phyloP scores from a whole-genome alignment of 176 grass and related monocot genomes.

The Saccharum spontaneum region DNA sequence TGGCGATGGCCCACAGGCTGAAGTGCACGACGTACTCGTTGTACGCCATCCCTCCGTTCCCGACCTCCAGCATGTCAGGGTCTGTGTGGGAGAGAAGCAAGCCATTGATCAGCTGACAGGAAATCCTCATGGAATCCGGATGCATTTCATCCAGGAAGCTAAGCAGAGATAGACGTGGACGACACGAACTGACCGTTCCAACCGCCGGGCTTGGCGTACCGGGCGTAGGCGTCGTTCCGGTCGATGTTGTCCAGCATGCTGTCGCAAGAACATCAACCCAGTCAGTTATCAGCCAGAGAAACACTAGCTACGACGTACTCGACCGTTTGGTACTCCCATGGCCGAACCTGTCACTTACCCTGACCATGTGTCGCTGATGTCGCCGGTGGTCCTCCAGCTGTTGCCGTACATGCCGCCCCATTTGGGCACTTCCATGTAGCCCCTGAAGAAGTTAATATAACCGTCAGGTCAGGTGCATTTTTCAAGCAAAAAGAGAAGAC shows the following conservation, averaged over 20 bases:
- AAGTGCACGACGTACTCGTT: conserved; percentile 77
- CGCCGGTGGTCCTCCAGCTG: conserved; percentile 78
- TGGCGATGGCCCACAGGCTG: conserved; percentile 77
- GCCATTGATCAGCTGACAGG: neutral
- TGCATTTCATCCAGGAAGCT: neutral
- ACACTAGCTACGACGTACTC: no score
- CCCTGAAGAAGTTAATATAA: conserved; percentile 13
- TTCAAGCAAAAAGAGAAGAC: neutral
- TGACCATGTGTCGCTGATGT: conserved; percentile 62
- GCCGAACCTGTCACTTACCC: conserved; percentile 19
- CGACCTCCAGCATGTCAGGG: conserved; percentile 87
- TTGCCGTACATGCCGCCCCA: conserved; percentile 62
- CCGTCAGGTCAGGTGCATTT: neutral
- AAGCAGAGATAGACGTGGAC: neutral
- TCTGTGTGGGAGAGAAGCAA: conserved; percentile 26
- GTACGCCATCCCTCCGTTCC: conserved; percentile 74
- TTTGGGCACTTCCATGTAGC: conserved; percentile 46
- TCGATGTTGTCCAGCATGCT: conserved; percentile 61
- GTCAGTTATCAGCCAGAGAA: neutral
- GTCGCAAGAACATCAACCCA: no score
- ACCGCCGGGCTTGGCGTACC: conserved; percentile 59
- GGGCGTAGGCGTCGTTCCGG: conserved; percentile 51
- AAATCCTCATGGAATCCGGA: neutral
- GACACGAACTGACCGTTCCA: conserved; percentile 55
- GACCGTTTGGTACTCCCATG: no score